Evolutionary conservation across 2,329 filamentous ascomycete genomes (phyloP).

Genomic region (Calonectria leucothoes): DNA sequence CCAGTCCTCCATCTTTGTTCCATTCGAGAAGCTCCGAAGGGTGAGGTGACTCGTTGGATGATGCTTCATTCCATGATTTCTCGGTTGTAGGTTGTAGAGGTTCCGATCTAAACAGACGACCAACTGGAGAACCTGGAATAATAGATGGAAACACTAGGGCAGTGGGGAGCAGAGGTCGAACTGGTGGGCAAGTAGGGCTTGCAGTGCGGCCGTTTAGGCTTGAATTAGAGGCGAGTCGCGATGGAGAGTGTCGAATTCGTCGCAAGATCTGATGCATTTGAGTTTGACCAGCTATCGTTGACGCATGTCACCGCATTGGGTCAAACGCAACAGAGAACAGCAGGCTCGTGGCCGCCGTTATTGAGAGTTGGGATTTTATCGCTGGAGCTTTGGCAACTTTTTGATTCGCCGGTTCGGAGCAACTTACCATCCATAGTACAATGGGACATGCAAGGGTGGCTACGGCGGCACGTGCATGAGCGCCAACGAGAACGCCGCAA

Average conservation of each 20-base stretch:
- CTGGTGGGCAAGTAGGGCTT: slow-evolving; percentile 5
- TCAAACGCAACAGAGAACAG: slow-evolving; percentile 5
- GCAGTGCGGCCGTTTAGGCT: slow-evolving; percentile 17
- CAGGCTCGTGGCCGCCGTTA: slow-evolving; percentile 16
- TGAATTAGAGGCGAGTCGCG: slow-evolving; percentile 27
- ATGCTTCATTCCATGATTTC: slow-evolving; percentile 15
- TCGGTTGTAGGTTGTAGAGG: slow-evolving; percentile 5
- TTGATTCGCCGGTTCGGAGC: slow-evolving; percentile 25
- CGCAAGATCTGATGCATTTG: slow-evolving; percentile 45
- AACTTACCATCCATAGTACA: slow-evolving; percentile 12
- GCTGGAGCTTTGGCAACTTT: slow-evolving; percentile 18
- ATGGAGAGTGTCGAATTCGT: slow-evolving; percentile 29
- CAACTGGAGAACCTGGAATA: slow-evolving; percentile 5
- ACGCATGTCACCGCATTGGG: slow-evolving; percentile 39
- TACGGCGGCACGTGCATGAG: slow-evolving; percentile 29
- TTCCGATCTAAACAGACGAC: slow-evolving; percentile 20
- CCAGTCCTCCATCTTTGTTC: slow-evolving; percentile 33
- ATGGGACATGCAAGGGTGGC: slow-evolving; percentile 11
- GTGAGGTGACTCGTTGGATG: background rate
- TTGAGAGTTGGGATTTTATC: background rate
- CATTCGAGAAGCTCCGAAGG: slow-evolving; percentile 23
- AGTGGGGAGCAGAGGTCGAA: slow-evolving; percentile 20
- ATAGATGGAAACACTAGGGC: slow-evolving; percentile 28
- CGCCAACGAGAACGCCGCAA: slow-evolving; percentile 35
- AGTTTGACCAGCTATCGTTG: slow-evolving; percentile 34